Percentiles rank a stretch among this genome's conserved stretches.
phyloP scores from a whole-genome alignment of 441 rosid genomes.

The Pelargonium citronellum region DNA sequence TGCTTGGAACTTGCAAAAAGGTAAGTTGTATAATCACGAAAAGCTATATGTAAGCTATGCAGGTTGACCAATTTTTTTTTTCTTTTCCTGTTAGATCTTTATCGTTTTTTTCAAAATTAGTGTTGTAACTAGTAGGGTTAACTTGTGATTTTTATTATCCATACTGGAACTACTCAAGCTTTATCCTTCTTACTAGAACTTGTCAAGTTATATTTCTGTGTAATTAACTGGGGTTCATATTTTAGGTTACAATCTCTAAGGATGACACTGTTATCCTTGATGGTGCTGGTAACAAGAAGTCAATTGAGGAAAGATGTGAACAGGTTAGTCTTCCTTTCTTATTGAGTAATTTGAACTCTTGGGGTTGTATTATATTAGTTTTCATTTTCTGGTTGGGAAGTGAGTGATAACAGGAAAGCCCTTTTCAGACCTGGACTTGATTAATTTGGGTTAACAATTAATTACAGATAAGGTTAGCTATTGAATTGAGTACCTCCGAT shows the following conservation, averaged over 20 bases:
- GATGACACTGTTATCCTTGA: constrained; percentile 78
- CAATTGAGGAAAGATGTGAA: constrained; percentile 89
- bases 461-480: constrained; percentile 35
- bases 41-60: constrained; percentile 8
- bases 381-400: constrained; percentile 38
- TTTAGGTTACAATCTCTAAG: constrained; percentile 63
- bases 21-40: constrained; percentile 25
- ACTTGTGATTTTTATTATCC: no score
- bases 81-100: no score
- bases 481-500: constrained; percentile 55
- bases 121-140: no score
- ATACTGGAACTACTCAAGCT: neutral
- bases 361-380: neutral
- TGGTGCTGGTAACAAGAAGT: constrained; percentile 83
- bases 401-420: constrained; percentile 30
- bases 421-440: neutral
- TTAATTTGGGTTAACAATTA: neutral
- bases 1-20: constrained; percentile 85
- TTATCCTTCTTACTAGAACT: neutral
- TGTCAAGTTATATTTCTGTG: neutral
- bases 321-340: constrained; percentile 39
- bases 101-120: no score
- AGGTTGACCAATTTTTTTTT: neutral
- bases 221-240: constrained; percentile 1
- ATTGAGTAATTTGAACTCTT: neutral